A percentile compares a stretch with the other conserved stretches of the same genome.
These are phyloP conservation scores for Clarireedia paspali DNA, from an alignment of 2,329 filamentous ascomycete species.

Conservation along the genomic window DNA sequence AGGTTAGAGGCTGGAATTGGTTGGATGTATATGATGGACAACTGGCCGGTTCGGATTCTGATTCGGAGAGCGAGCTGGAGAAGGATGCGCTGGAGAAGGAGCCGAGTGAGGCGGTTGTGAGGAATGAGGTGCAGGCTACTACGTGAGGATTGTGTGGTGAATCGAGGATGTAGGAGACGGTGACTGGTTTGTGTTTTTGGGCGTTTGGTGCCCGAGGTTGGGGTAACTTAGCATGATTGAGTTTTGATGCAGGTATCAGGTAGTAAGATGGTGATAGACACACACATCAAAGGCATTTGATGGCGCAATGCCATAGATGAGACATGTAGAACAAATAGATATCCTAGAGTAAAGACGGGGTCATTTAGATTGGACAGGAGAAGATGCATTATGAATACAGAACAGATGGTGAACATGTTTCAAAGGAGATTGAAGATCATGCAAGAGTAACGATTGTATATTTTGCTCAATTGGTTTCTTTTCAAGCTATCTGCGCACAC, in stretches of 20 bases:
- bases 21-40: slow-evolving; percentile 14
- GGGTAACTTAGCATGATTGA: not conserved
- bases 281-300: too few relatives aligned
- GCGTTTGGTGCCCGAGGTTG: not conserved
- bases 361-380: too few relatives aligned
- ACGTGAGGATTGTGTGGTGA: not conserved
- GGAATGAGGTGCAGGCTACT: slow-evolving; percentile 8
- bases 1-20: slow-evolving; percentile 27
- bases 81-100: slow-evolving; percentile 12
- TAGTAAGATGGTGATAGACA: not conserved
- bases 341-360: too few relatives aligned
- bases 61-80: not conserved
- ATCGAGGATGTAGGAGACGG: not conserved
- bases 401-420: too few relatives aligned
- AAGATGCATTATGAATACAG: too few relatives aligned
- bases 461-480: not conserved
- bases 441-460: too few relatives aligned
- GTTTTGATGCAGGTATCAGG: not conserved
- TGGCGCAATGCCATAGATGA: too few relatives aligned
- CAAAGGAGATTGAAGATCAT: too few relatives aligned
- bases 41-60: slow-evolving; percentile 5
- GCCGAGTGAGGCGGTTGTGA: slow-evolving; percentile 17
- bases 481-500: not conserved
- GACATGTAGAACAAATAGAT: too few relatives aligned
- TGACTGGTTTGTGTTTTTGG: not conserved